Conservation (phyloP, 768 basidiomycete genomes). For the Dictyophora rubrovolvata region DNA sequence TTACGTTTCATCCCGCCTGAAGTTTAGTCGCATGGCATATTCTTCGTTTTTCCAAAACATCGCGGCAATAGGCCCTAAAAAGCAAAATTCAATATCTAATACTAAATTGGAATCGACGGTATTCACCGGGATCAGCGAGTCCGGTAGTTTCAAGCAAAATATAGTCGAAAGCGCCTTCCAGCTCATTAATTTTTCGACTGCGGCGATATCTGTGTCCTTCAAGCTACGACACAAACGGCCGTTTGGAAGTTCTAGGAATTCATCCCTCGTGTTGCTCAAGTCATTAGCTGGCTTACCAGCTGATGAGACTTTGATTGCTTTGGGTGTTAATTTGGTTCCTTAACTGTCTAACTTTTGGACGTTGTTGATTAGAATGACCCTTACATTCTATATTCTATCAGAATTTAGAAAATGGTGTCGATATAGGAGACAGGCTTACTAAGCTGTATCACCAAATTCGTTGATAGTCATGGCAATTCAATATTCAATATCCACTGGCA, state of each 20-base stretch:
- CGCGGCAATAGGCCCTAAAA: slow-evolving; percentile 69
- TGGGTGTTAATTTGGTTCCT: slow-evolving; percentile 56
- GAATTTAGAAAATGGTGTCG: slow-evolving; percentile 7
- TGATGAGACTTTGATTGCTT: slow-evolving; percentile 74
- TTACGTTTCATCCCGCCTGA: too few relatives aligned
- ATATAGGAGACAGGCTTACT: slow-evolving; percentile 33
- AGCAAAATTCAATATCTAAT: not conserved
- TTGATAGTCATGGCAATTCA: slow-evolving; percentile 98
- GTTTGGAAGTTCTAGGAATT: slow-evolving; percentile 87
- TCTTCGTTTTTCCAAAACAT: slow-evolving; percentile 87
- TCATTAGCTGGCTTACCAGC: slow-evolving; percentile 36
- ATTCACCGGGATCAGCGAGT: slow-evolving; percentile 82
- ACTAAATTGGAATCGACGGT: slow-evolving; percentile 4
- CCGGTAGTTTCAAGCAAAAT: slow-evolving; percentile 95
- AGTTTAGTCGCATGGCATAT: too few relatives aligned
- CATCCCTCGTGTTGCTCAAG: slow-evolving; percentile 48
- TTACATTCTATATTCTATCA: slow-evolving; percentile 83
- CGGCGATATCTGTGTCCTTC: slow-evolving; percentile 85
- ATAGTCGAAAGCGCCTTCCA: slow-evolving; percentile 83
- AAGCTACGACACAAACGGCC: slow-evolving; percentile 98
- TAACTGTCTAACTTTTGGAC: not conserved
- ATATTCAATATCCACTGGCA: too few relatives aligned
- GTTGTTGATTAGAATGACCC: not conserved
- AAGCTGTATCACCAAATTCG: slow-evolving; percentile 92
- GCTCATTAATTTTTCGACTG: slow-evolving; percentile 86